These are phyloP conservation scores for Xanthoconium purpureum DNA, from an alignment of 768 basidiomycete species.

Conservation along the genomic window DNA sequence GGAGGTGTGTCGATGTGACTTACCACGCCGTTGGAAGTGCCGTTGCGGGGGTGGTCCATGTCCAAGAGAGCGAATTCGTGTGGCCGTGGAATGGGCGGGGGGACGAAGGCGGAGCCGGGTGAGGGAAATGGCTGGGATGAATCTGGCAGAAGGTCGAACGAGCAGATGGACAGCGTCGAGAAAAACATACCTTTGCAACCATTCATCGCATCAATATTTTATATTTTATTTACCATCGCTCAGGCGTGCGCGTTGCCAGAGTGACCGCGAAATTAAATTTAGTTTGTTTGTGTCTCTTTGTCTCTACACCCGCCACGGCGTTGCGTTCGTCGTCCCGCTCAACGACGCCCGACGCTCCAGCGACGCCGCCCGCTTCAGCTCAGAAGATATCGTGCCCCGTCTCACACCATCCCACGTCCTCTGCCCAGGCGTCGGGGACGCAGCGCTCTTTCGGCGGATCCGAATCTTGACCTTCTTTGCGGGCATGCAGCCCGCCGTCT, in stretches of 20 bases:
- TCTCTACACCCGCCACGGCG: constrained; percentile 19
- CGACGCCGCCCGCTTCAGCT: constrained; percentile 29
- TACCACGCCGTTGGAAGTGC: constrained; percentile 24
- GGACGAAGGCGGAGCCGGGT: constrained; percentile 64
- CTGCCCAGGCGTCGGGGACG: constrained; percentile 21
- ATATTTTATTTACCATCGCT: neutral
- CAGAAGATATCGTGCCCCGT: constrained; percentile 29
- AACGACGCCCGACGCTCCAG: constrained; percentile 25
- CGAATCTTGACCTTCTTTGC: constrained; percentile 7
- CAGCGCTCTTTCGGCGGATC: constrained; percentile 14
- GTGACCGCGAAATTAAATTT: neutral
- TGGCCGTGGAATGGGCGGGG: constrained; percentile 61
- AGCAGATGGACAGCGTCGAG: neutral
- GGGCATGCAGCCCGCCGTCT: neutral
- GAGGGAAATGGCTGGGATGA: constrained; percentile 53
- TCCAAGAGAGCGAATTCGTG: constrained; percentile 63
- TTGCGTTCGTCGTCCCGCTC: neutral
- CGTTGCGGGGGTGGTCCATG: neutral
- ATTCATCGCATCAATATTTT: neutral
- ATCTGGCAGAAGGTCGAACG: constrained; percentile 25
- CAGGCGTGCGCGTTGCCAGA: neutral
- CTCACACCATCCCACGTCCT: constrained; percentile 4
- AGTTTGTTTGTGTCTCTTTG: constrained; percentile 20
- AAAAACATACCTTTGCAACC: constrained; percentile 9
- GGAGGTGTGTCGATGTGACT: constrained; percentile 23